Base-by-base conservation (phyloP, 2,329 filamentous ascomycete species). In the Apiospora phragmitis region DNA sequence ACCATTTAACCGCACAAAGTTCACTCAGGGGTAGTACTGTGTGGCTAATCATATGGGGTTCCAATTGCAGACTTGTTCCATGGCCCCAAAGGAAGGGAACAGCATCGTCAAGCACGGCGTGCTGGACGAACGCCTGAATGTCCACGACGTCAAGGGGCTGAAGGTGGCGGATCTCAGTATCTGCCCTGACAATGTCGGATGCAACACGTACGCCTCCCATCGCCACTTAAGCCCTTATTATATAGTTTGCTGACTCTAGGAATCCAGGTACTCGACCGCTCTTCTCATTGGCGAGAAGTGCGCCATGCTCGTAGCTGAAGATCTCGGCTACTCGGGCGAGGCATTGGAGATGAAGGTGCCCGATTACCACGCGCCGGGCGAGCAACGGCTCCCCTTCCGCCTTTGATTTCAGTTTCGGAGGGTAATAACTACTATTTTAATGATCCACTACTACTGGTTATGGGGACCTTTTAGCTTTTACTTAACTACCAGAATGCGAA, bases 81-180 rank as follows among this genome's bases (percentile, higher is more conserved):
- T 94, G 91, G 92, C 91, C 0, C 93, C 93, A 5, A 87, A 83
- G 72, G 88, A 94, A 77, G 93, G 93, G 71, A 95, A 94, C 84
- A 91, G 88, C 76, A 93, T 95, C 77, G 92, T 94, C 80, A 93
- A 92, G 83, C 91, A 94, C 76, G 92, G 92, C 71, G 92, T 94
- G 0, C 82, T 94, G 47, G 92, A 94, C 77, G 91, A 93, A 81
- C 88, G 92, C 71, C 86, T 94, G 70, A 94, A 94, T 75, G 92
- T 94, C 3, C 91, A 94, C 78, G 92, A 92, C 68, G 91, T 94
- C 74, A 87, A 93, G 84, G 90, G 91, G 21, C 87, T 94, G 76
- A 94, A 94, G 86, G 92, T 94, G 32, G 91, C 91, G 16, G 92
- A 94, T 80, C 81, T 94, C 62, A 90, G 87, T 68, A 93, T 94